Conservation (phyloP, 306 rosid genomes). For the Glycine latifolia region DNA sequence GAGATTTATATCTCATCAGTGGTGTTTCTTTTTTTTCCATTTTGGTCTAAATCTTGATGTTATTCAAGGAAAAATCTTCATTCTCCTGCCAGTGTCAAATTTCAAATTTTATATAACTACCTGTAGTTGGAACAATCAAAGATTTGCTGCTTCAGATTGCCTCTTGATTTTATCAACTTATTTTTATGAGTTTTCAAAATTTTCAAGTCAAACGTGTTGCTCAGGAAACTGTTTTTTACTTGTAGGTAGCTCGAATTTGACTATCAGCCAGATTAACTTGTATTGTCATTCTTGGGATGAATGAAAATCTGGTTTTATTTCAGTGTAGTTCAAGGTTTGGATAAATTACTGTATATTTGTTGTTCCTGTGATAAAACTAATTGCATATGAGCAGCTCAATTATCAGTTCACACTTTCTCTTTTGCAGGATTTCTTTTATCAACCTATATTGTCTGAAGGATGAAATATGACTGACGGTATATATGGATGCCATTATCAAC, state of each 20-base stretch:
- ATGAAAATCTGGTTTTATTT: constrained; percentile 38
- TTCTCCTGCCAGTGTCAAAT: background rate
- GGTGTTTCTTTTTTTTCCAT: background rate
- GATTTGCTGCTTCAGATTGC: background rate
- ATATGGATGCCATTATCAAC: constrained; percentile 33
- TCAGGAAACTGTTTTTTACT: constrained; percentile 42
- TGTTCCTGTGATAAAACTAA: constrained; percentile 36
- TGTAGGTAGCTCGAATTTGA: constrained; percentile 49
- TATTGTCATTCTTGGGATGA: constrained; percentile 38
- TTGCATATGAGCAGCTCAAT: constrained; percentile 43
- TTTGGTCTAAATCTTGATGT: background rate
- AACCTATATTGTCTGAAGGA: constrained; percentile 41
- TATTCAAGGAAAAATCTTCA: background rate
- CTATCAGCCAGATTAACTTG: constrained; percentile 31
- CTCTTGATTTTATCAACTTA: constrained; percentile 12
- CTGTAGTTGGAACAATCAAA: background rate
- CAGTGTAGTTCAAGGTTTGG: constrained; percentile 45
- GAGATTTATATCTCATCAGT: background rate
- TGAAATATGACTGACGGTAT: constrained; percentile 43
- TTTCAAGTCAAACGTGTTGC: constrained; percentile 27
- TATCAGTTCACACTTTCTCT: constrained; percentile 49
- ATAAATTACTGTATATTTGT: constrained; percentile 30
- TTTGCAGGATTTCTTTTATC: constrained; percentile 58
- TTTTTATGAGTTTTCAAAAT: constrained; percentile 9
- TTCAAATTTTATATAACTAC: constrained; percentile 14